These are phyloP conservation scores for Solanum acaule DNA, from an alignment of 257 asterid genomes.

Conservation along the genomic window DNA sequence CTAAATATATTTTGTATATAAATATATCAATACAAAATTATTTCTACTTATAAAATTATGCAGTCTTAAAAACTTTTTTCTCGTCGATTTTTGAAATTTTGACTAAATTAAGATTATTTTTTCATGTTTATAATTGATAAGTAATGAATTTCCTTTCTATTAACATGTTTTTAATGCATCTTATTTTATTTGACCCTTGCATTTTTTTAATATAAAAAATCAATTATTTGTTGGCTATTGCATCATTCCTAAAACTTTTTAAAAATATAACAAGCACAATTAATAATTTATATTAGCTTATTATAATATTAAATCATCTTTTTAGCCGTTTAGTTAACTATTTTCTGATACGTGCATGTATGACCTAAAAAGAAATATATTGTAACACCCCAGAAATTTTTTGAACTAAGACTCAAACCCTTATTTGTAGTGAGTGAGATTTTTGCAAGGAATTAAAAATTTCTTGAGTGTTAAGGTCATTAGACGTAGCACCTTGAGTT, in stretches of 20 bases:
- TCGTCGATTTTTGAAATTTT: background rate
- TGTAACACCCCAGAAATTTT: too few species aligned
- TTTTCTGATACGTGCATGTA: background rate
- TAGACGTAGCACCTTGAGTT: too few species aligned
- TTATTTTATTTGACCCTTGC: background rate
- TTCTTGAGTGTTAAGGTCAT: too few species aligned
- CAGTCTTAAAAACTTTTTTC: background rate
- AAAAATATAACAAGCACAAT: too few species aligned
- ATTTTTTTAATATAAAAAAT: background rate
- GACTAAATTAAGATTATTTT: background rate
- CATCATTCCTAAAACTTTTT: background rate
- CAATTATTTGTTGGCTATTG: background rate
- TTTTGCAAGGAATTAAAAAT: too few species aligned
- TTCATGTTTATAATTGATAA: background rate
- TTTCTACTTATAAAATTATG: background rate
- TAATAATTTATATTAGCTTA: background rate
- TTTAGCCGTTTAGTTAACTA: background rate
- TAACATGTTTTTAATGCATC: background rate
- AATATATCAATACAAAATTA: too few species aligned
- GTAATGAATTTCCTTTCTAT: background rate
- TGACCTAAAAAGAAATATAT: background rate
- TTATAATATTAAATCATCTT: background rate
- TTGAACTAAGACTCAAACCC: too few species aligned
- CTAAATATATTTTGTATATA: background rate
- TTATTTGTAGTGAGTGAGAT: too few species aligned